phyloP scores from a whole-genome alignment of 2,329 filamentous ascomycete species.

The Colletotrichum cereale region DNA sequence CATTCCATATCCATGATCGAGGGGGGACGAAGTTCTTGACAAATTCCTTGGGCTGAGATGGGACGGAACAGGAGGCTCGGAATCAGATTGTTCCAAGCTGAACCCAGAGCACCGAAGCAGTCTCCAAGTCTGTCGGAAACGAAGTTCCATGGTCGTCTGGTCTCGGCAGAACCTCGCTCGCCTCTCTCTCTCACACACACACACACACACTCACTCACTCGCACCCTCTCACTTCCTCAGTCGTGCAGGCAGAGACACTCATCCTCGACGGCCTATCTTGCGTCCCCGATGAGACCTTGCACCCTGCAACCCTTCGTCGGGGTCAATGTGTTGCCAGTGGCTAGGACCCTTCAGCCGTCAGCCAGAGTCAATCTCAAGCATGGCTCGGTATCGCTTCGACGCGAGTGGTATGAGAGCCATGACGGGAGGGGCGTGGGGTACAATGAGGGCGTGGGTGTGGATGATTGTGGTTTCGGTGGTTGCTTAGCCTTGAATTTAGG shows the following conservation, averaged over 20 bases:
- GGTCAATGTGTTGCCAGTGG: constrained; percentile 31
- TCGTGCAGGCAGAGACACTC: background rate
- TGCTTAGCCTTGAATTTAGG: background rate
- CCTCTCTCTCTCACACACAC: background rate
- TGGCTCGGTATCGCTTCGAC: constrained; percentile 35
- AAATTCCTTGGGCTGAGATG: constrained; percentile 34
- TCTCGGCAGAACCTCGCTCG: constrained; percentile 33
- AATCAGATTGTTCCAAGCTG: constrained; percentile 35
- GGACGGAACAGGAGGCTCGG: constrained; percentile 33
- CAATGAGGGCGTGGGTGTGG: constrained; percentile 1
- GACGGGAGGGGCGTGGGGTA: constrained; percentile 7
- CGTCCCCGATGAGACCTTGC: constrained; percentile 30
- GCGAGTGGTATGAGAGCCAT: constrained; percentile 19
- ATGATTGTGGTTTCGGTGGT: background rate
- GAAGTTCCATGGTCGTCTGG: constrained; percentile 33
- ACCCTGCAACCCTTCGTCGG: constrained; percentile 22
- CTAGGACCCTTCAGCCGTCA: constrained; percentile 34
- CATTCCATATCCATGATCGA: constrained; percentile 31
- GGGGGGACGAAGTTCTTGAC: constrained; percentile 37
- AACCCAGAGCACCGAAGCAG: constrained; percentile 1
- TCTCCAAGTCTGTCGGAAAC: constrained; percentile 4
- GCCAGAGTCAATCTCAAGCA: constrained; percentile 34
- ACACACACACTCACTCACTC: background rate
- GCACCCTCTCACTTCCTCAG: background rate
- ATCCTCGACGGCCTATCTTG: constrained; percentile 21